phyloP scores from a whole-genome alignment of 192 early-diverging fungal genomes.

The Globomyces pollinis-pini region DNA sequence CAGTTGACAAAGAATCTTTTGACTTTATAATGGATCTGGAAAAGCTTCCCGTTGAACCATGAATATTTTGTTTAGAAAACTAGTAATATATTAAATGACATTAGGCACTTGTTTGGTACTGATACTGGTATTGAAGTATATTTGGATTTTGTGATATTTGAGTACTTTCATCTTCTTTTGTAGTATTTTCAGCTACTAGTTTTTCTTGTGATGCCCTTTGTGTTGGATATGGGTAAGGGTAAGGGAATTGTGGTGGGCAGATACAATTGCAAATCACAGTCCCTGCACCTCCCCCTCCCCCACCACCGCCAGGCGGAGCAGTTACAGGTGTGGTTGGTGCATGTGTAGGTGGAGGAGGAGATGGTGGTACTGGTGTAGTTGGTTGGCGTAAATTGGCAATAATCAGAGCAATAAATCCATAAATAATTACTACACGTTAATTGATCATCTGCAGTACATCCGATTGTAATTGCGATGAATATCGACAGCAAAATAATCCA shows the following conservation, averaged over 20 bases:
- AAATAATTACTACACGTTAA: background rate
- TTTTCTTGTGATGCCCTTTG: too few species aligned
- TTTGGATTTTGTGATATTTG: too few species aligned
- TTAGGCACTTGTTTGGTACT: too few species aligned
- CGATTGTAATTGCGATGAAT: background rate
- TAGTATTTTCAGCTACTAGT: too few species aligned
- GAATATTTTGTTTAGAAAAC: too few species aligned
- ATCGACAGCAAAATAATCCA: background rate
- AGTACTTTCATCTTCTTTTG: too few species aligned
- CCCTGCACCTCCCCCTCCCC: background rate
- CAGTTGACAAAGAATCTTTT: constrained; percentile 52
- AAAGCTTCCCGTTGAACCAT: background rate
- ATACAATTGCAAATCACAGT: background rate
- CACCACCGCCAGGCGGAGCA: background rate
- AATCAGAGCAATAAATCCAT: background rate
- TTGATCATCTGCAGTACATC: background rate
- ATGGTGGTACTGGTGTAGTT: background rate
- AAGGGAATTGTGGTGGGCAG: background rate
- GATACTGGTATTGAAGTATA: too few species aligned
- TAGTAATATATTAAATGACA: constrained; percentile 1
- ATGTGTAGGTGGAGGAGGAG: background rate
- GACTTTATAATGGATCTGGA: constrained; percentile 55
- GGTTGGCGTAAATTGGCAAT: background rate
- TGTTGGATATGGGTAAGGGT: too few species aligned
- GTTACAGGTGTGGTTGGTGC: background rate